These are phyloP conservation scores for Bipolaris oryzae DNA, from an alignment of 2,329 filamentous ascomycete genomes.

Conservation along the genomic window DNA sequence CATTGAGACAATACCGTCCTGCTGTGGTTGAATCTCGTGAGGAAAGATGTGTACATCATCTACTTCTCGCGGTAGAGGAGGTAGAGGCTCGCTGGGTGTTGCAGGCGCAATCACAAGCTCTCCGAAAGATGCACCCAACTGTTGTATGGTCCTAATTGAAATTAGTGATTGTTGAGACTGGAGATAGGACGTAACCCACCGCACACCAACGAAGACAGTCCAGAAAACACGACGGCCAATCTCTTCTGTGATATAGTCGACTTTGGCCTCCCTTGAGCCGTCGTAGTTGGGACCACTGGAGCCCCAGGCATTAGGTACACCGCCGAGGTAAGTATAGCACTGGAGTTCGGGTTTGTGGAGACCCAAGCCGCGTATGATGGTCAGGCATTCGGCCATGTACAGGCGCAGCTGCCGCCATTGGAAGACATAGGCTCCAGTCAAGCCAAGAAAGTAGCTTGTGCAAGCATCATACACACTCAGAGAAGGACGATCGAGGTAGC, in stretches of 20 bases:
- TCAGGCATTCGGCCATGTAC: constrained; percentile 75
- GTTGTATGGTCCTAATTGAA: constrained; percentile 70
- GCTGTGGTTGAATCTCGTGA: constrained; percentile 72
- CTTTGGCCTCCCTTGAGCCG: constrained; percentile 44
- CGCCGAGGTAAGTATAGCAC: constrained; percentile 47
- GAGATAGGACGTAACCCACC: constrained; percentile 53
- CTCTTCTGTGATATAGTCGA: constrained; percentile 56
- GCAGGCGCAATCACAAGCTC: constrained; percentile 78
- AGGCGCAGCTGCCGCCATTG: constrained; percentile 70
- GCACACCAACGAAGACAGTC: constrained; percentile 76
- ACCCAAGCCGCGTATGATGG: constrained; percentile 70
- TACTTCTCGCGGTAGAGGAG: constrained; percentile 78
- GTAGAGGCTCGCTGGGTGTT: constrained; percentile 76
- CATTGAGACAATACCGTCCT: constrained; percentile 69
- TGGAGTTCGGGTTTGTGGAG: constrained; percentile 63
- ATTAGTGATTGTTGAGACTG: constrained; percentile 11
- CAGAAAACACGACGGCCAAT: constrained; percentile 75
- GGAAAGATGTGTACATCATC: constrained; percentile 82
- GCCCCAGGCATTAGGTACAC: constrained; percentile 41
- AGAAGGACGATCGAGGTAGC: constrained; percentile 60
- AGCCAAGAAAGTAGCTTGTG: constrained; percentile 76
- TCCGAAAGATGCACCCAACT: constrained; percentile 73
- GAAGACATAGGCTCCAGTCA: constrained; percentile 71
- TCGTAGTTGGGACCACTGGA: constrained; percentile 47
- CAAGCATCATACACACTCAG: constrained; percentile 67